phyloP scores from a whole-genome alignment of 116 monocot species.

The Zostera marina region DNA sequence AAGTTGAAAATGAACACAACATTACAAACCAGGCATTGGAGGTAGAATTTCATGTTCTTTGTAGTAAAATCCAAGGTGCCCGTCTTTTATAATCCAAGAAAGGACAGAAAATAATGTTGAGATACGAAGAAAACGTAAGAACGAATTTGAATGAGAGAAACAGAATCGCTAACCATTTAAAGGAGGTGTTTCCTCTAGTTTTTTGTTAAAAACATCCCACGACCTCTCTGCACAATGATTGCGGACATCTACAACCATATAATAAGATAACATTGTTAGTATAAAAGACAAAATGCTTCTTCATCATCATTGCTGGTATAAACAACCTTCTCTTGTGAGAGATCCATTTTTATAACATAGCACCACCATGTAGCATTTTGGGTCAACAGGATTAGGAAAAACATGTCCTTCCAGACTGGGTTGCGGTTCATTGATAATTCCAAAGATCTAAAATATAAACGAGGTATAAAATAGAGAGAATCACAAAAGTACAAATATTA shows the following conservation, averaged over 20 bases:
- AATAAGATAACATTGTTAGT: not conserved
- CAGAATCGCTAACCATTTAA: constrained; percentile 51
- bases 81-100: constrained; percentile 21
- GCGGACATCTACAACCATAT: constrained; percentile 51
- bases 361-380: constrained; percentile 96
- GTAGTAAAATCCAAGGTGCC: constrained; percentile 90
- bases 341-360: constrained; percentile 92
- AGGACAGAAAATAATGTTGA: not conserved
- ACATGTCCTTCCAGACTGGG: constrained; percentile 84
- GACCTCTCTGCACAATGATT: constrained; percentile 62
- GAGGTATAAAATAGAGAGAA: constrained; percentile 2
- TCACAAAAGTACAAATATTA: not conserved
- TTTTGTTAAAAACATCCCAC: constrained; percentile 77
- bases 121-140: not conserved
- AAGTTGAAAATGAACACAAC: not conserved
- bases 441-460: constrained; percentile 57
- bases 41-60: constrained; percentile 93
- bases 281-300: not conserved
- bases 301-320: not conserved
- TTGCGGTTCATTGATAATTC: constrained; percentile 52
- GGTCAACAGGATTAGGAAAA: constrained; percentile 90
- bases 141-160: not conserved
- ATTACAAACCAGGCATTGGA: constrained; percentile 55
- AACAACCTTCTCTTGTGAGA: constrained; percentile 69
- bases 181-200: constrained; percentile 44